Conservation (phyloP, 306 rosid genomes). For the Chamaecrista fasciculata region DNA sequence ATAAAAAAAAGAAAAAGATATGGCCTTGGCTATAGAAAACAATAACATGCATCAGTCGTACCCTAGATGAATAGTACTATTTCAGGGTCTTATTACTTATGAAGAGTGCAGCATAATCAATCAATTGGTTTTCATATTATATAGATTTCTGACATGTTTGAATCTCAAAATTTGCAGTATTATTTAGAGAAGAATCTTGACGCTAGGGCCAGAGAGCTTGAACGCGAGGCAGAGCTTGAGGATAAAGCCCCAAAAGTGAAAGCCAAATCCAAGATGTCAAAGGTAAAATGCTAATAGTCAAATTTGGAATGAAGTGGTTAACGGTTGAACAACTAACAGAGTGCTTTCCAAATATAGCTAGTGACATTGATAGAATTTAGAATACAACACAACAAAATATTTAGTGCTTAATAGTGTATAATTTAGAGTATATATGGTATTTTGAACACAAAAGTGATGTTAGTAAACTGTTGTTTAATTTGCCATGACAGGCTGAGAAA, state of each 20-base stretch:
- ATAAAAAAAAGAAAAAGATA: not conserved
- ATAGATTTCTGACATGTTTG: constrained; percentile 33
- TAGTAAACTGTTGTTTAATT: not conserved
- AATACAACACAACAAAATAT: not conserved
- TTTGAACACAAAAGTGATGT: too few relatives aligned
- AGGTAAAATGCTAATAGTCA: constrained; percentile 46
- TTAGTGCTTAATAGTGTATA: too few relatives aligned
- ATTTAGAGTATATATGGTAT: too few relatives aligned
- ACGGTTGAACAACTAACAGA: not conserved
- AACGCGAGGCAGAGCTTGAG: constrained; percentile 89
- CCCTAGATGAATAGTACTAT: not conserved
- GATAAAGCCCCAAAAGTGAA: constrained; percentile 90
- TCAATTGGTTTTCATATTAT: constrained; percentile 4
- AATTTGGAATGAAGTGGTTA: constrained; percentile 3
- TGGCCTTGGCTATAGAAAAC: not conserved
- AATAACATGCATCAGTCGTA: not conserved
- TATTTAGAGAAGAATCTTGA: constrained; percentile 94
- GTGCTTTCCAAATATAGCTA: not conserved
- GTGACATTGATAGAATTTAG: not conserved
- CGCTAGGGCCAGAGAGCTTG: constrained; percentile 75
- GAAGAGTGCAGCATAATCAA: not conserved
- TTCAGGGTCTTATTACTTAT: not conserved
- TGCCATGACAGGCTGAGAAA: constrained; percentile 73
- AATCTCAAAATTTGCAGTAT: constrained; percentile 49
- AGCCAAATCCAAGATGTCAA: constrained; percentile 98